These are phyloP conservation scores for Thymus mandschuricus DNA, from an alignment of 257 asterid genomes.

Conservation along the genomic window DNA sequence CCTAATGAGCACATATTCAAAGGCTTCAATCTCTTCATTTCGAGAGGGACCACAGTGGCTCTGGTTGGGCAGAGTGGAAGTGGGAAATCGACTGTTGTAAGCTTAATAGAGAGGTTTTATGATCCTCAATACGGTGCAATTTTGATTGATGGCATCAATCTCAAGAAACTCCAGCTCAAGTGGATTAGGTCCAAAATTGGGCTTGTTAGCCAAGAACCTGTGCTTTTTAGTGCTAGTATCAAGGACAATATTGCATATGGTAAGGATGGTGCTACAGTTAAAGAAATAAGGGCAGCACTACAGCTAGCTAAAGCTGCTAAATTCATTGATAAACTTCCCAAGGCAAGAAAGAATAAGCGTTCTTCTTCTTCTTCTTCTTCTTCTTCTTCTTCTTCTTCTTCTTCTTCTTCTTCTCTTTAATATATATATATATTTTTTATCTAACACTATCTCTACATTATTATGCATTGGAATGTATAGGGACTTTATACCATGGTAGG, in stretches of 20 bases:
- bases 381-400: neutral
- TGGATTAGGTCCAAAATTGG: constrained; percentile 69
- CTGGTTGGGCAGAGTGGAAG: constrained; percentile 80
- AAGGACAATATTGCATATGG: constrained; percentile 72
- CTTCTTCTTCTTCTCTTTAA: neutral
- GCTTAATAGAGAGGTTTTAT: constrained; percentile 68
- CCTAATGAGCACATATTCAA: constrained; percentile 55
- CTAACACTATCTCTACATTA: too few relatives aligned
- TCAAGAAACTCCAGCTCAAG: constrained; percentile 54
- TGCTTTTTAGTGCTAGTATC: constrained; percentile 63
- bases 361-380: too few relatives aligned
- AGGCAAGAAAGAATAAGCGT: constrained; percentile 29
- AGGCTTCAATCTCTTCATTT: constrained; percentile 48
- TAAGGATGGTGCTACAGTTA: constrained; percentile 56
- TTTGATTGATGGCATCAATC: constrained; percentile 53
- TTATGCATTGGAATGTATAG: constrained; percentile 10
- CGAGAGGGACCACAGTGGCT: constrained; percentile 54
- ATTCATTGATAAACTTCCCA: constrained; percentile 58
- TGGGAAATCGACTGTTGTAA: constrained; percentile 68
- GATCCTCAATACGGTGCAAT: constrained; percentile 67
- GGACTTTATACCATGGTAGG: constrained; percentile 71
- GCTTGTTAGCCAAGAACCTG: constrained; percentile 79
- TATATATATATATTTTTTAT: too few relatives aligned
- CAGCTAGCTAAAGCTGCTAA: constrained; percentile 66
- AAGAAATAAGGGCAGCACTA: constrained; percentile 56